Percentiles rank a stretch among this genome's conserved stretches.
Conservation (phyloP, 192 early-diverging fungal species). For the Gigaspora rosea region DNA sequence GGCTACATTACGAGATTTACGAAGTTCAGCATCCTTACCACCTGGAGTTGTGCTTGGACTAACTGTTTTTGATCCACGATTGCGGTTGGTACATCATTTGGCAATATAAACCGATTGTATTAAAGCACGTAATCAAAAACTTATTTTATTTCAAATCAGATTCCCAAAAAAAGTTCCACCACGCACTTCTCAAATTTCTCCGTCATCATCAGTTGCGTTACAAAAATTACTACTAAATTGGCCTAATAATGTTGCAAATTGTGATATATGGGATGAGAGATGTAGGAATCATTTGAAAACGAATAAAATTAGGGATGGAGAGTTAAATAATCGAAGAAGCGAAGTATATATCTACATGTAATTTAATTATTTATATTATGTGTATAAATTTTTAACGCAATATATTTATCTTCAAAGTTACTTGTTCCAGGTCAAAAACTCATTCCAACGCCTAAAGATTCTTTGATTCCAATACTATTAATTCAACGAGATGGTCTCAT, state of each 20-base stretch:
- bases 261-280: slow-evolving; percentile 61
- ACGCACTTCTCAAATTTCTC: slow-evolving; percentile 38
- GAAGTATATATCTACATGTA: slow-evolving; percentile 31
- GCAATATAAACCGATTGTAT: background rate
- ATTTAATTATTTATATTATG: background rate
- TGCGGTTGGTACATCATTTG: slow-evolving; percentile 52
- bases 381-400: background rate
- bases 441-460: slow-evolving; percentile 51
- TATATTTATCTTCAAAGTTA: slow-evolving; percentile 34
- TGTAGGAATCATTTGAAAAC: slow-evolving; percentile 44
- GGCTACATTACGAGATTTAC: slow-evolving; percentile 49
- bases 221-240: slow-evolving; percentile 55
- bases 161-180: slow-evolving; percentile 57
- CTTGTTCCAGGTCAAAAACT: slow-evolving; percentile 78
- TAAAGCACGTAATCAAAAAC: background rate
- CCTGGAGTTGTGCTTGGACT: slow-evolving; percentile 80
- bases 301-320: slow-evolving; percentile 53
- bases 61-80: slow-evolving; percentile 81
- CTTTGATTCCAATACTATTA: slow-evolving; percentile 77
- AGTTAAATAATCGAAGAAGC: slow-evolving; percentile 53
- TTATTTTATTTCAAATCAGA: slow-evolving; percentile 27
- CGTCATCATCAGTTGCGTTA: slow-evolving; percentile 34
- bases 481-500: slow-evolving; percentile 67
- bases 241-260: slow-evolving; percentile 54
- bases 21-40: slow-evolving; percentile 73